phyloP scores from a whole-genome alignment of 176 grass and related monocot species.

The Tillandsia fasciculata region DNA sequence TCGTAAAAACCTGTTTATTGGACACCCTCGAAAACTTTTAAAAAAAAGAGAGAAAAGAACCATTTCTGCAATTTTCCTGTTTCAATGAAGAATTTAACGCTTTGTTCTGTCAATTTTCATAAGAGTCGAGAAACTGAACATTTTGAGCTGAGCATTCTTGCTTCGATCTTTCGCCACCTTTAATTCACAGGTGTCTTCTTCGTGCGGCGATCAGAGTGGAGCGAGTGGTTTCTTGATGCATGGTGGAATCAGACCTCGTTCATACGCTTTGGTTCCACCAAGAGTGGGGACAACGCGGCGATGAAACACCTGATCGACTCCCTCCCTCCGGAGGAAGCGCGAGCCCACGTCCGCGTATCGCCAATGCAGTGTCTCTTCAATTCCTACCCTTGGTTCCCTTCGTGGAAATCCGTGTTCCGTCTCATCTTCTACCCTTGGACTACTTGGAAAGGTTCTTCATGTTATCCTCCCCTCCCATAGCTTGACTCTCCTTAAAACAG shows the following conservation, averaged over 20 bases:
- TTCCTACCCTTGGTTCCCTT: constrained; percentile 72
- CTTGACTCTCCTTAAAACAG: too few species aligned
- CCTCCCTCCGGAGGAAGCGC: constrained; percentile 44
- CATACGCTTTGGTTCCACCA: constrained; percentile 61
- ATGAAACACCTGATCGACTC: constrained; percentile 45
- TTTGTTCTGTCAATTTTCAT: too few species aligned
- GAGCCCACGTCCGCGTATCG: constrained; percentile 42
- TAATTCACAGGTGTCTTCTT: constrained; percentile 57
- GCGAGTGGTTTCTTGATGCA: constrained; percentile 40
- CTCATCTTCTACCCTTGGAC: constrained; percentile 35
- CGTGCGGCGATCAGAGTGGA: constrained; percentile 66
- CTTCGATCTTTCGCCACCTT: too few species aligned
- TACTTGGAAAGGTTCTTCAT: constrained; percentile 61
- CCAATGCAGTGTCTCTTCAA: constrained; percentile 88
- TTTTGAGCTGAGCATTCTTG: too few species aligned
- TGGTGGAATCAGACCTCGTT: constrained; percentile 96
- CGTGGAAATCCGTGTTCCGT: constrained; percentile 35
- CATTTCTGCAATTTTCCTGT: too few species aligned
- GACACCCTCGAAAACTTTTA: too few species aligned
- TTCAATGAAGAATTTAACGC: too few species aligned
- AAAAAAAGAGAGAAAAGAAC: too few species aligned
- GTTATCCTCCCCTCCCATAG: too few species aligned
- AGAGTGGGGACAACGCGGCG: constrained; percentile 72
- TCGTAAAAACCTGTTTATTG: too few species aligned
- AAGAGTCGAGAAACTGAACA: too few species aligned